phyloP scores from a whole-genome alignment of 306 rosid genomes.

The Vigna hirtella region DNA sequence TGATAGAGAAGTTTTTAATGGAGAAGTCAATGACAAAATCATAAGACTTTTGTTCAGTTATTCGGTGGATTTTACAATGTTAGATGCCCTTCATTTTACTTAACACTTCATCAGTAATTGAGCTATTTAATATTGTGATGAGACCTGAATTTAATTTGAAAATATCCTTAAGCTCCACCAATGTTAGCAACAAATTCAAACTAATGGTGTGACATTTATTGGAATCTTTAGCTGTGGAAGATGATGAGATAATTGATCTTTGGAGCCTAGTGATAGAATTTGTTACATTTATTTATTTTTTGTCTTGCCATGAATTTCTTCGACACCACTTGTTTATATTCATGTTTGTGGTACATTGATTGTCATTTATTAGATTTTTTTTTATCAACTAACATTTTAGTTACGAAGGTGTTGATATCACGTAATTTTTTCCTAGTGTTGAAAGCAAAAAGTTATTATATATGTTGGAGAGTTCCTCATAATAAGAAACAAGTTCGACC shows the following conservation, averaged over 20 bases:
- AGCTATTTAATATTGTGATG: background rate
- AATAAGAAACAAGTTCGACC: too few species aligned
- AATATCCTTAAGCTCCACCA: background rate
- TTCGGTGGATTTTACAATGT: background rate
- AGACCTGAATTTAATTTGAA: background rate
- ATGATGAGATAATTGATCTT: background rate
- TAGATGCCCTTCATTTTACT: background rate
- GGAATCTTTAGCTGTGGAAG: background rate
- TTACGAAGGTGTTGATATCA: too few species aligned
- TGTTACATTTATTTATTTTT: background rate
- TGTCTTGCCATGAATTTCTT: too few species aligned
- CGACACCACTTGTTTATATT: background rate
- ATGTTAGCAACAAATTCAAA: background rate
- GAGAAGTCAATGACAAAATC: background rate
- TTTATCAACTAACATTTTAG: too few species aligned
- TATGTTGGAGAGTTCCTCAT: too few species aligned
- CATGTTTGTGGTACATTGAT: background rate
- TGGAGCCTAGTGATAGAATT: background rate
- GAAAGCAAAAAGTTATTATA: too few species aligned
- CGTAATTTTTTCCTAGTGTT: too few species aligned
- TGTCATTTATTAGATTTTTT: too few species aligned
- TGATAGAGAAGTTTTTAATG: conserved; percentile 14
- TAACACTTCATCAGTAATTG: background rate
- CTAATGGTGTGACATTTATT: background rate
- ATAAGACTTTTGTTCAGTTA: background rate